These are phyloP conservation scores for Aspergillus uvarum DNA, from an alignment of 2,329 filamentous ascomycete species.

Conservation along the genomic window DNA sequence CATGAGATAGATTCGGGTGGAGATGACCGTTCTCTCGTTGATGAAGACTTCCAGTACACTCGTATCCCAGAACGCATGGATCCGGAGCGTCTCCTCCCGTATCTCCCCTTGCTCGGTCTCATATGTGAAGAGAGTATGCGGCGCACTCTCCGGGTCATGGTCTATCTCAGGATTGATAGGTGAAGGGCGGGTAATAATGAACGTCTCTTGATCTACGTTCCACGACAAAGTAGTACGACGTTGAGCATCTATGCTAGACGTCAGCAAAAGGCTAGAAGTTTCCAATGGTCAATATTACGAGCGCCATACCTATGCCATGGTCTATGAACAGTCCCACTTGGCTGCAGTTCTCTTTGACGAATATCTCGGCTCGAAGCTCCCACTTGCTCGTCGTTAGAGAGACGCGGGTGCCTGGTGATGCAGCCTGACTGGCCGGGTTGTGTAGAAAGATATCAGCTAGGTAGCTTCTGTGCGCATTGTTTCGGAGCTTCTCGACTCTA, in stretches of 20 bases:
- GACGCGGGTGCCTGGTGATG: not conserved
- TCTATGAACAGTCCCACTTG: slow-evolving; percentile 32
- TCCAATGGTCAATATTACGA: not conserved
- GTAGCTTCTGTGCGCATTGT: slow-evolving; percentile 13
- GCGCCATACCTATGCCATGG: slow-evolving; percentile 22
- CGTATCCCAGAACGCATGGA: slow-evolving; percentile 46
- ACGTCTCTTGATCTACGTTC: slow-evolving; percentile 38
- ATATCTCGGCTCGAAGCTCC: slow-evolving; percentile 30
- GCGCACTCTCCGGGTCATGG: slow-evolving; percentile 38
- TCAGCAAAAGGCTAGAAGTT: not conserved
- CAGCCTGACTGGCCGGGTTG: not conserved
- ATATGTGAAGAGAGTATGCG: slow-evolving; percentile 51
- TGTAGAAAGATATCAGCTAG: not conserved
- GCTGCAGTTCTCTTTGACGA: slow-evolving; percentile 25
- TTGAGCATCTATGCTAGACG: slow-evolving; percentile 21
- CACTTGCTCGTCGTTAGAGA: slow-evolving; percentile 21
- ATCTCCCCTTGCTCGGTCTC: slow-evolving; percentile 16
- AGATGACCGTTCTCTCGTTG: slow-evolving; percentile 45
- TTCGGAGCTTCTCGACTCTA: slow-evolving; percentile 31
- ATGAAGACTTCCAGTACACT: slow-evolving; percentile 50
- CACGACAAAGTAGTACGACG: slow-evolving; percentile 44
- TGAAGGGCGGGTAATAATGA: slow-evolving; percentile 41
- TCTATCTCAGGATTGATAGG: slow-evolving; percentile 33
- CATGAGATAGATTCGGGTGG: slow-evolving; percentile 39
- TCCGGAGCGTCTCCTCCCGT: slow-evolving; percentile 37